phyloP scores from a whole-genome alignment of 768 basidiomycete genomes.

The Hygrophorus pudorinus region DNA sequence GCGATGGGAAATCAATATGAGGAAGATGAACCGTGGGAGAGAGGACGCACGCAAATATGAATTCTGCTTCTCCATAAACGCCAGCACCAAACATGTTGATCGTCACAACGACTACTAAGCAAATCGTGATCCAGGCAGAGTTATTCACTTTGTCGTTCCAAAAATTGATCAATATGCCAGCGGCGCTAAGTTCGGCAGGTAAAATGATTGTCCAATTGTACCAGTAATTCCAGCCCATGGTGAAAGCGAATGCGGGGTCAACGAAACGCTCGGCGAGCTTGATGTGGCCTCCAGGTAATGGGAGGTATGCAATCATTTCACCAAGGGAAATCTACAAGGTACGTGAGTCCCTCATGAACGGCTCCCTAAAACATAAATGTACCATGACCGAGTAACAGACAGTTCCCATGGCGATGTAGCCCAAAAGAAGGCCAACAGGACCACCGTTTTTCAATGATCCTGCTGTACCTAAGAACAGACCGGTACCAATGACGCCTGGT shows the following conservation, averaged over 20 bases:
- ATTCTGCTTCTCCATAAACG: slow-evolving; percentile 80
- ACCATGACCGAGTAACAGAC: slow-evolving; percentile 72
- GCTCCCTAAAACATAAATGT: slow-evolving; percentile 7
- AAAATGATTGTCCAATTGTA: slow-evolving; percentile 59
- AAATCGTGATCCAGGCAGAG: slow-evolving; percentile 75
- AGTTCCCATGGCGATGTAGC: slow-evolving; percentile 54
- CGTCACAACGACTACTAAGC: slow-evolving; percentile 59
- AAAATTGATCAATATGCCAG: slow-evolving; percentile 66
- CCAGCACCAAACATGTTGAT: slow-evolving; percentile 74
- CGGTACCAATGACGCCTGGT: slow-evolving; percentile 20
- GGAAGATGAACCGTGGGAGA: slow-evolving; percentile 7
- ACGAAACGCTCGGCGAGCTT: slow-evolving; percentile 77
- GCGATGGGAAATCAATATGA: background rate
- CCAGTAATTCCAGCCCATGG: slow-evolving; percentile 36
- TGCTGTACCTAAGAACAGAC: slow-evolving; percentile 63
- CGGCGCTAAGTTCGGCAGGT: slow-evolving; percentile 66
- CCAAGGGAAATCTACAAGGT: slow-evolving; percentile 41
- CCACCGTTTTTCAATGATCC: slow-evolving; percentile 42
- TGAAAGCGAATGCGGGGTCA: slow-evolving; percentile 45
- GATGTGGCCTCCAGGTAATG: slow-evolving; percentile 74
- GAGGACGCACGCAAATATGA: slow-evolving; percentile 66
- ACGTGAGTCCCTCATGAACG: background rate
- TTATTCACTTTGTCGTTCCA: slow-evolving; percentile 53
- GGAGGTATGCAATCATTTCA: slow-evolving; percentile 49
- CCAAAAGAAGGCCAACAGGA: slow-evolving; percentile 63